Conservation (phyloP, 2,329 filamentous ascomycete species). For the Aureobasidium zeae region DNA sequence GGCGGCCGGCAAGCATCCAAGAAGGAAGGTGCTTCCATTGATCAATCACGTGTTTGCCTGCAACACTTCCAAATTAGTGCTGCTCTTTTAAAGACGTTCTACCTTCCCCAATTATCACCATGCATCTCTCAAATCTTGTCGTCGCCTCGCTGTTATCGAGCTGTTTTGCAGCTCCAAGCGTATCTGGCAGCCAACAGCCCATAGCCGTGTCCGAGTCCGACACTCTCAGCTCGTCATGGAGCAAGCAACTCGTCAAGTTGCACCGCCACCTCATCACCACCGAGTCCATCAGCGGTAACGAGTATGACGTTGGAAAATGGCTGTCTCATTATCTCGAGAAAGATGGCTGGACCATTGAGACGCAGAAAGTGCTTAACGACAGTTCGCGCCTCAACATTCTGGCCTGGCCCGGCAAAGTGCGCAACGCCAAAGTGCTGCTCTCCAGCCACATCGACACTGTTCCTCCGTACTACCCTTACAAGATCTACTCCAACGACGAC, state of each 20-base stretch:
- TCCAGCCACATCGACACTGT: constrained; percentile 77
- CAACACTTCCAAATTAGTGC: not conserved
- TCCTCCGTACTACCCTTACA: constrained; percentile 63
- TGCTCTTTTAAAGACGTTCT: not conserved
- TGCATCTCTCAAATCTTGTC: constrained; percentile 4
- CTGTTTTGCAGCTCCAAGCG: not conserved
- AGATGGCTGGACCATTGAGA: constrained; percentile 54
- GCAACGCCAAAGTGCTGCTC: constrained; percentile 53
- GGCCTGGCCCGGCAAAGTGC: constrained; percentile 48
- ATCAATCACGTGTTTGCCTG: not conserved
- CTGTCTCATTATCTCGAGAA: constrained; percentile 56
- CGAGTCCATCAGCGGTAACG: constrained; percentile 61
- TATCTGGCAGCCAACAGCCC: not conserved
- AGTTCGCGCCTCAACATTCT: constrained; percentile 62
- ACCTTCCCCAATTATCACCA: not conserved
- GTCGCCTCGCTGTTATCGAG: not conserved
- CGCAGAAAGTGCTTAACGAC: constrained; percentile 40
- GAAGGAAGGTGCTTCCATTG: not conserved
- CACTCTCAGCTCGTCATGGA: constrained; percentile 10
- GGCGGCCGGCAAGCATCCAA: not conserved
- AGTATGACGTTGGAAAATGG: constrained; percentile 59
- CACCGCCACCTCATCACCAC: constrained; percentile 68
- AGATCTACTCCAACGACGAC: constrained; percentile 40
- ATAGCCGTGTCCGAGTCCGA: not conserved
- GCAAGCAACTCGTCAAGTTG: constrained; percentile 52